These are phyloP conservation scores for Coemansia sp. DNA, from an alignment of 192 early-diverging fungal species.

Conservation along the genomic window DNA sequence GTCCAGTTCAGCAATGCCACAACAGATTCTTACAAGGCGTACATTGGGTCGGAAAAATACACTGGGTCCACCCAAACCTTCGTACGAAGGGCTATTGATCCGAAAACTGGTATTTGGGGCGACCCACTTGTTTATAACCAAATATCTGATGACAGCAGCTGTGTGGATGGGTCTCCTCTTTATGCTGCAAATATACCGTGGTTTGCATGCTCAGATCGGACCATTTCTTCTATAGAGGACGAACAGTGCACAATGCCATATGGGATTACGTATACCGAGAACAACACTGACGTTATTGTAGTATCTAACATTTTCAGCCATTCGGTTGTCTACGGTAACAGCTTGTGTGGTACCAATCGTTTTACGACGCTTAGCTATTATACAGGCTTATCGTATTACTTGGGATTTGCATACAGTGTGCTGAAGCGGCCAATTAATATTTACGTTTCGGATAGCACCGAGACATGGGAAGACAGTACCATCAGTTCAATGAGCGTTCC, in stretches of 20 bases:
- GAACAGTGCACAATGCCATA: conserved; percentile 18
- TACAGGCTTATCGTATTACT: conserved; percentile 15
- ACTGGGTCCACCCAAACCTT: background rate
- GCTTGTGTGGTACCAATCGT: conserved; percentile 3
- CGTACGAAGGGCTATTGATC: background rate
- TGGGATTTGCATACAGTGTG: conserved; percentile 3
- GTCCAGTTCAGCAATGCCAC: background rate
- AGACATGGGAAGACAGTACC: background rate
- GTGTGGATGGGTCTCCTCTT: background rate
- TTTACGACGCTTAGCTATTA: conserved; percentile 21
- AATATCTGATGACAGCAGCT: background rate
- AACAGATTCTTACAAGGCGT: background rate
- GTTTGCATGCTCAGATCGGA: background rate
- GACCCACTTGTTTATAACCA: background rate
- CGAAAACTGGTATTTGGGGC: background rate
- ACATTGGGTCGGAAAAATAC: background rate
- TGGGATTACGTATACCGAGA: conserved; percentile 11
- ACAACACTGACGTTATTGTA: background rate
- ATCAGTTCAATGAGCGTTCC: background rate
- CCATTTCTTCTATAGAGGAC: background rate
- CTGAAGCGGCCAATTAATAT: background rate
- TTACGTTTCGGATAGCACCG: background rate
- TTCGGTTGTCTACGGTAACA: conserved; percentile 5
- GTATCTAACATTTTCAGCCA: conserved; percentile 14
- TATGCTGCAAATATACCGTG: background rate